Evolutionary conservation across 2,329 filamentous ascomycete genomes (phyloP), one percentile per base, ranked within the genome.

Genomic region (Ophidiomyces ophidiicola): DNA sequence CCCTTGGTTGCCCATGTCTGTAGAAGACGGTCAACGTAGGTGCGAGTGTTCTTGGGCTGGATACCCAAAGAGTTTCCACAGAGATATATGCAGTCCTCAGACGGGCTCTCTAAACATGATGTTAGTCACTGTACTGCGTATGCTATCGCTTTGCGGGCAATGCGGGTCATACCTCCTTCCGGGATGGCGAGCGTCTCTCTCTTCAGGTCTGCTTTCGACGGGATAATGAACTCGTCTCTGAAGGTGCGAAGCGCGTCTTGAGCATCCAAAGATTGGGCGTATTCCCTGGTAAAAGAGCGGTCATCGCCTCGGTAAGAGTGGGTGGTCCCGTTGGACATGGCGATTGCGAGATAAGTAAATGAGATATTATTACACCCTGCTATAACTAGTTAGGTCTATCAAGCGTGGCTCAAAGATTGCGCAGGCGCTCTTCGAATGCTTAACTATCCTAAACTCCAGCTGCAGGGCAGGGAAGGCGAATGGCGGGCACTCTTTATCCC

Each of bases 51-150:
- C 45, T 72, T 76, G 31, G 87, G 85, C 57, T 94, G 86, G 3
- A 88, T 72, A 25, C 86, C 86, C 1, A 94, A 71, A 0, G 85
- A 93, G 64, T 94, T 93, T 41, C 87, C 87, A 48, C 85, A 88
- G 46, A 94, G 77, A 59, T 94, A 94, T 43, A 84, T 78, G 43
- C 70, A 72, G 33, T 64, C 62, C 19, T 67, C 62, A 15, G 35
- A 38, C 3, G 15, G 11, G 24, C 23, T 23, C 12, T 40, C 39
- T 45, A 28, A 0, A 18, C 12, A 39, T 2, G 3, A 6, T 32
- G 18, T 25, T 12, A 32, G 23, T 28, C 11, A 33, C 8, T 8
- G 11, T 14, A 15, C 10, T 32, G 11, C 11, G 2, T 8, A 2
- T 2, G 14, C 29, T n/a, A 2, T 3, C 2, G 11, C 14, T 11